Evolutionary conservation across 345 rosid genomes (phyloP).

Genomic region (Arabis hirsuta): DNA sequence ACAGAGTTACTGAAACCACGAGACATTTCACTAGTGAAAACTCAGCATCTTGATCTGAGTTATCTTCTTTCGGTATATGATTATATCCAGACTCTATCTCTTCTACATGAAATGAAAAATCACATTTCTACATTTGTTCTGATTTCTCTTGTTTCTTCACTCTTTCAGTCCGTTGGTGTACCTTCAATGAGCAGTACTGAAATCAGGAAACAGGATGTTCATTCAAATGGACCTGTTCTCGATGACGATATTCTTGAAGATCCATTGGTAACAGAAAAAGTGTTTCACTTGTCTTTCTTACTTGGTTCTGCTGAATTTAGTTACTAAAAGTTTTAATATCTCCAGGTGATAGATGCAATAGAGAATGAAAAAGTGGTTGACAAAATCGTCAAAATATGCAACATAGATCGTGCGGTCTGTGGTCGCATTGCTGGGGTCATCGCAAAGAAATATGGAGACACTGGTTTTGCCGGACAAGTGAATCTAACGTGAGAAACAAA

Average conservation of each 20-base stretch:
- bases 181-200: constrained; percentile 91
- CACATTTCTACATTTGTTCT: not conserved
- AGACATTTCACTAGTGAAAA: constrained; percentile 92
- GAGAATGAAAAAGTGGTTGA: constrained; percentile 75
- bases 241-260: constrained; percentile 82
- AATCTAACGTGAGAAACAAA: constrained; percentile 74
- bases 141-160: constrained; percentile 7
- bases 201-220: constrained; percentile 89
- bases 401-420: constrained; percentile 95
- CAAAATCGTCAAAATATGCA: constrained; percentile 77
- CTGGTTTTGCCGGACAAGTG: constrained; percentile 98
- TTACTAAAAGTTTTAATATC: constrained; percentile 20
- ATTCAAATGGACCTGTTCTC: constrained; percentile 81
- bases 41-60: constrained; percentile 93
- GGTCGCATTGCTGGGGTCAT: constrained; percentile 91
- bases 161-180: constrained; percentile 70
- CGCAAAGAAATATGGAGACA: constrained; percentile 96
- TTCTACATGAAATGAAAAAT: constrained; percentile 12
- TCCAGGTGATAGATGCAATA: constrained; percentile 80
- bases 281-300: not conserved
- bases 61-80: constrained; percentile 69
- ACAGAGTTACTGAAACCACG: constrained; percentile 76
- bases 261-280: constrained; percentile 64
- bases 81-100: not conserved
- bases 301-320: not conserved